Evolutionary conservation across 305 asterid genomes (phyloP).

Genomic region (Fraxinus floribunda): DNA sequence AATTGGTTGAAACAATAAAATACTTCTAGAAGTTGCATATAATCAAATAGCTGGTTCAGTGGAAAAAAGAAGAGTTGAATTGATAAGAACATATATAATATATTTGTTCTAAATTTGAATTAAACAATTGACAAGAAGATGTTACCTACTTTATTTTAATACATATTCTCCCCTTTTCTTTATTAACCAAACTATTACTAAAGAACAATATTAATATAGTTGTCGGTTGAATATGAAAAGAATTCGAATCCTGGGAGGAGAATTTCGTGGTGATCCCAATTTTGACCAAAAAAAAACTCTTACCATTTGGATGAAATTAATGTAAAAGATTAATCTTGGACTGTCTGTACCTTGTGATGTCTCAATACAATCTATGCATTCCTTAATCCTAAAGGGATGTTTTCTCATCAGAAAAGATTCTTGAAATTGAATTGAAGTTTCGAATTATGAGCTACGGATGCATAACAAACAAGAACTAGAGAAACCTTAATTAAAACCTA

Average conservation of each 20-base stretch:
- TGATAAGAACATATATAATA: not conserved
- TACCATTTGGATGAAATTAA: not conserved
- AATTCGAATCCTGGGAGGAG: not conserved
- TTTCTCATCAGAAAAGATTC: not conserved
- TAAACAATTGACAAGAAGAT: not conserved
- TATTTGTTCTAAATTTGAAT: not conserved
- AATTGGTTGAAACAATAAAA: not conserved
- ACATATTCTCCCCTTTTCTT: not conserved
- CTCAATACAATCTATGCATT: not conserved
- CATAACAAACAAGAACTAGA: conserved; percentile 8
- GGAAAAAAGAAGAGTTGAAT: not conserved
- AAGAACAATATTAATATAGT: not conserved
- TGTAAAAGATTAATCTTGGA: not conserved
- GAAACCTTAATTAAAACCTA: conserved; percentile 10
- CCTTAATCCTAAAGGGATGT: not conserved
- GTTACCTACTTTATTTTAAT: not conserved
- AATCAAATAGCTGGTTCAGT: not conserved
- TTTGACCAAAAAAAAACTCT: not conserved
- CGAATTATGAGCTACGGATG: conserved; percentile 2
- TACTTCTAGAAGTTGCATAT: not conserved
- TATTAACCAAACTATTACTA: not conserved
- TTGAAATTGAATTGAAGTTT: conserved; percentile 18
- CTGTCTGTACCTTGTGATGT: not conserved
- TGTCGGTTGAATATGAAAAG: not conserved
- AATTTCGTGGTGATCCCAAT: not conserved